A percentile compares a stretch with the other conserved stretches of the same genome.
These are phyloP conservation scores for Salvia hispanica DNA, from an alignment of 257 asterid genomes.

Conservation along the genomic window DNA sequence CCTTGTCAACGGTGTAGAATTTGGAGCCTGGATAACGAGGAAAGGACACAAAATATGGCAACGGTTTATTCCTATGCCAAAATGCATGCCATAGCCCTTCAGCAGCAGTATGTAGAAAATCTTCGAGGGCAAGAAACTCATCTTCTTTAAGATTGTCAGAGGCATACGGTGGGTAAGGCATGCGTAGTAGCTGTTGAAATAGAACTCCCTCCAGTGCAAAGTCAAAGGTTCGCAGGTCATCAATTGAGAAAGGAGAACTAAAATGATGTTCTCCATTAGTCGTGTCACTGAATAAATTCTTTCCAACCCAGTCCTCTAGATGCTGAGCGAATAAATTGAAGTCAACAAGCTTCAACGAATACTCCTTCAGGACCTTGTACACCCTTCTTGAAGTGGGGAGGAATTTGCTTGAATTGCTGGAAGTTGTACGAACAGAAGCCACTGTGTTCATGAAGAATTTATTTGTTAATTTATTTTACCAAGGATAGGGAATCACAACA, in stretches of 20 bases:
- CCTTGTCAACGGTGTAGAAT: slow-evolving; percentile 74
- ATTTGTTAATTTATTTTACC: slow-evolving; percentile 14
- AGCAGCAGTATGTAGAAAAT: slow-evolving; percentile 69
- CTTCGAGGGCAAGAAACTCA: slow-evolving; percentile 73
- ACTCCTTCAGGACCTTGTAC: slow-evolving; percentile 65
- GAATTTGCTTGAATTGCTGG: slow-evolving; percentile 56
- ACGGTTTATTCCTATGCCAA: slow-evolving; percentile 70
- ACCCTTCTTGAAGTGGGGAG: slow-evolving; percentile 64
- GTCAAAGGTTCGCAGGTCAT: slow-evolving; percentile 65
- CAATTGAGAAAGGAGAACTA: slow-evolving; percentile 60
- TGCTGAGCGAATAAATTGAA: slow-evolving; percentile 43
- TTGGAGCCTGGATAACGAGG: slow-evolving; percentile 73
- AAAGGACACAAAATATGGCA: slow-evolving; percentile 63
- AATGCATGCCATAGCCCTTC: slow-evolving; percentile 79
- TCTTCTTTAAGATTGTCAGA: slow-evolving; percentile 62
- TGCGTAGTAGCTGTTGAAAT: slow-evolving; percentile 86
- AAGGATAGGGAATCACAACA: slow-evolving; percentile 2
- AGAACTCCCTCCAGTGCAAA: slow-evolving; percentile 71
- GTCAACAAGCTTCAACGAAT: slow-evolving; percentile 56
- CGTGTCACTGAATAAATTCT: slow-evolving; percentile 39
- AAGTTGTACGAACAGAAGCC: slow-evolving; percentile 49
- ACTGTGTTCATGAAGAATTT: slow-evolving; percentile 33
- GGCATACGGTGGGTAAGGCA: slow-evolving; percentile 64
- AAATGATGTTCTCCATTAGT: slow-evolving; percentile 36
- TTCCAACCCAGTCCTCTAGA: slow-evolving; percentile 69